Base-by-base conservation (phyloP, 1,284 basidiomycete genomes). In the Leccinum cinnamomeum region DNA sequence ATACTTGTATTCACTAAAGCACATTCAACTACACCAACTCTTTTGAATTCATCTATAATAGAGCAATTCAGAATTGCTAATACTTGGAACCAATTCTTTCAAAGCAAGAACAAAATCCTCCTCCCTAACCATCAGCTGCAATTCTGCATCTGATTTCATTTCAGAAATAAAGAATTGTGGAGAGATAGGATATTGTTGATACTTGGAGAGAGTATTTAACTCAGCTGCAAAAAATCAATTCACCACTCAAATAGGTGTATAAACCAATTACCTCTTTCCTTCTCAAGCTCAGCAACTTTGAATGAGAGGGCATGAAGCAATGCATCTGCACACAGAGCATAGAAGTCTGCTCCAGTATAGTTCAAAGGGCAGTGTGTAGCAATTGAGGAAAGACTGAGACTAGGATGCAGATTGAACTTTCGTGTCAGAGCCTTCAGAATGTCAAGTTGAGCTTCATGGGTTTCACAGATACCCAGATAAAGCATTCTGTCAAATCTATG, bases 311-410 rank as follows among this genome's bases (percentile, higher is more conserved):
- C 94, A 72, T 94, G 94, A 56, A 99, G 83, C 84, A 99, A 89
- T 2, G 97, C 95, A 74, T 99, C 97, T 3, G 95, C 92, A 74
- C 97, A 98, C 14, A 99, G 80, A 0, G 97, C 97, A 78, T 99
- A 99, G 69, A 99, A 95, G 76, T 99, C 97, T 39, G 97, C 97
- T 28, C 97, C 95, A 3, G 95, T 98, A 71, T 91, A 94, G 74
- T 97, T 95, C 80, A 97, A 94, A 0, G 95, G 90, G 65, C 95
- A 98, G 58, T 81, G 79, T 46, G 90, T 82, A 12, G 92, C 91
- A 56, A 99, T 78, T 7, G 74, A 71, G 35, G 77, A 75, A 14
- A 99, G 83, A 68, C 90, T 80, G 7, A 97, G 80, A 57, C 79
- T 79, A 0, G 89, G 82, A 67, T 94, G 86, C 25, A 98, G 82